Base-by-base conservation (phyloP, 1,284 basidiomycete species). In the Malassezia arunalokei region DNA sequence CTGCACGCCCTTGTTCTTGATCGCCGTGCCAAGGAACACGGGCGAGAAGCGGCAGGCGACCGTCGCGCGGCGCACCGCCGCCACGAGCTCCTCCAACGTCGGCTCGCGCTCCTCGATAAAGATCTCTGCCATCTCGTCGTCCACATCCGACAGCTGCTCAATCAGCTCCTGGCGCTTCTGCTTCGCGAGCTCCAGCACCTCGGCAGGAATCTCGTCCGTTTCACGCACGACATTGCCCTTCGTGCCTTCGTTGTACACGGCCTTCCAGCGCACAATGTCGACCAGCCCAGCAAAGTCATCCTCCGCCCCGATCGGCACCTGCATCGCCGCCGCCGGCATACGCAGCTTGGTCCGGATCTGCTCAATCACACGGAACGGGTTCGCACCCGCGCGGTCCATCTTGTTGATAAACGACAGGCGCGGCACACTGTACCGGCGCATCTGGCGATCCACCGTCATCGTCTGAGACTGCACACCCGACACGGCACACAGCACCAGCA, bases 321-420 rank as follows among this genome's bases (percentile, higher is more conserved):
- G 90, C 9, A 96, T 85, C n/a, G 91, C 86, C 2, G 94, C 94
- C 28, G 91, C 90, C 39, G 85, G 80, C 62, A 95, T 89, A 63
- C 84, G 83, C 47, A 98, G 82, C 76, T 98, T 99, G 11, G 81
- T 79, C 56, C 90, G 81, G 59, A 99, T 87, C 75, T 98, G 94
- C 51, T 83, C 79, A 43, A 98, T 83, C 47, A 98, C 90, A 52
- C 90, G 80, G 85, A 87, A 92, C 4, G 94, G 94, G 76, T 96
- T 96, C 30, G 92, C 87, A 49, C 94, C 94, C 54, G 91, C 89
- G 63, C 90, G 81, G 73, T 99, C 94, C 94, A 99, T 98, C 77
- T 99, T 98, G 78, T 98, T 99, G 73, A 99, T 85, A 73, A 98
- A 99, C 0, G 89, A 92, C 56, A 98, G 80, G 48, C 94, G 81